Base-by-base conservation (phyloP, 306 rosid genomes). In the Cicer pinnatifidum region DNA sequence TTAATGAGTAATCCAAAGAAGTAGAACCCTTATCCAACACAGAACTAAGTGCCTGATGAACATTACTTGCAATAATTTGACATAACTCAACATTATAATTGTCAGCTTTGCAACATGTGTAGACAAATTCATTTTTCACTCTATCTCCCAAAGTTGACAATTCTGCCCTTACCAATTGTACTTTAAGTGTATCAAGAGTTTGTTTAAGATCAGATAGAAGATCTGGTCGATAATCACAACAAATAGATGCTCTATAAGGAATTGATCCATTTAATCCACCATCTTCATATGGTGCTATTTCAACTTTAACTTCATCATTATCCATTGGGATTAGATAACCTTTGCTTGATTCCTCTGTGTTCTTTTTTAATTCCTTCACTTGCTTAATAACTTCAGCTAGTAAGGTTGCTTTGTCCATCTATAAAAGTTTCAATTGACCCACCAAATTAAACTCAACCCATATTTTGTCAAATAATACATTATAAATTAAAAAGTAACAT, bases 341-440 rank as follows among this genome's bases (percentile, higher is more conserved):
- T 65, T 79, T 83, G 82, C 89, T 85, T 69, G 90, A 90, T 84
- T 86, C 94, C 47, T 54, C 62, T 19, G 97, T 92, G 16, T 75
- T 85, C 62, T 83, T 89, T 85, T 91, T 89, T 86, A 91, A 8
- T 57, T 91, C 85, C 63, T 89, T 93, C 69, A 91, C 90, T 75
- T 88, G 91, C 70, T 77, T 78, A 47, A 93, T 80, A 1, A 89
- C 97, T 78, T 88, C 87, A 19, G 89, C 92, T 20, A 93, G 88
- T 64, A 93, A 72, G 15, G 92, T 80, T 11, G 98, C 98, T 86
- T 93, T 91, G 71, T 93, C 98, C 96, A 86, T 91, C 98, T 93
- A 50, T 59, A 60, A 41, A 2, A 20, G 13, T 16, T 0, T 28
- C 40, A 67, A 40, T 6, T 11, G 43, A 67, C 68, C 82, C 69